phyloP scores from a whole-genome alignment of 495 filamentous ascomycete genomes.

The Podospora tetraspora region DNA sequence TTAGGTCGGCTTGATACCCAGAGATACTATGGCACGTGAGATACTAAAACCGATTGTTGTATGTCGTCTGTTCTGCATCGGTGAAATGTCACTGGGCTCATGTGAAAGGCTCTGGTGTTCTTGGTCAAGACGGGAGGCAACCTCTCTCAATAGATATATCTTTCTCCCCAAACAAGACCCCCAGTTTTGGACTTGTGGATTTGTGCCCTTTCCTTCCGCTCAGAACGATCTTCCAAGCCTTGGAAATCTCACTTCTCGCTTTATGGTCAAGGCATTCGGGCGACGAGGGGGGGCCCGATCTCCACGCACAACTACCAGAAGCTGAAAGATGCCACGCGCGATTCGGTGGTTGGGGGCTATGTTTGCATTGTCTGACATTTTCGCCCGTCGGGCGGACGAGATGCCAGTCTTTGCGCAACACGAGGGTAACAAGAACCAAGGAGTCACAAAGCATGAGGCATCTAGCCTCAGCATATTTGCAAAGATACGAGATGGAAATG shows the following conservation, averaged over 20 bases:
- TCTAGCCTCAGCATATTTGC: neutral
- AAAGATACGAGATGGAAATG: constrained; percentile 23
- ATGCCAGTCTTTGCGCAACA: neutral
- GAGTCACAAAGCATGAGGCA: neutral
- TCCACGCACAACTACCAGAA: neutral
- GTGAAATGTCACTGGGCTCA: neutral
- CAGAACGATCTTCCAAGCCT: neutral
- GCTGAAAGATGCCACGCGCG: too few relatives aligned
- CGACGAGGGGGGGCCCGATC: neutral
- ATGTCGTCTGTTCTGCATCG: neutral
- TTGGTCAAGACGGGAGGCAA: neutral
- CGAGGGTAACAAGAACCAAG: neutral
- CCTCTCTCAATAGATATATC: neutral
- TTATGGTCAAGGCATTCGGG: neutral
- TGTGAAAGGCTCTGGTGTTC: neutral
- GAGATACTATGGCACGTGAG: neutral
- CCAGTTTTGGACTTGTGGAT: too few relatives aligned
- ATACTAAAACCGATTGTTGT: neutral
- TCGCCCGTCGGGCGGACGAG: too few relatives aligned
- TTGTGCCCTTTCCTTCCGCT: neutral
- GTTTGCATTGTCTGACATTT: too few relatives aligned
- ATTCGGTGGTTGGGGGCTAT: too few relatives aligned
- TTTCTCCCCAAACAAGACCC: neutral
- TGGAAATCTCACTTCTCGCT: neutral
- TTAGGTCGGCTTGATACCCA: constrained; percentile 17